Evolutionary conservation across 495 filamentous ascomycete genomes (phyloP).

Genomic region (Penicillium silybi): DNA sequence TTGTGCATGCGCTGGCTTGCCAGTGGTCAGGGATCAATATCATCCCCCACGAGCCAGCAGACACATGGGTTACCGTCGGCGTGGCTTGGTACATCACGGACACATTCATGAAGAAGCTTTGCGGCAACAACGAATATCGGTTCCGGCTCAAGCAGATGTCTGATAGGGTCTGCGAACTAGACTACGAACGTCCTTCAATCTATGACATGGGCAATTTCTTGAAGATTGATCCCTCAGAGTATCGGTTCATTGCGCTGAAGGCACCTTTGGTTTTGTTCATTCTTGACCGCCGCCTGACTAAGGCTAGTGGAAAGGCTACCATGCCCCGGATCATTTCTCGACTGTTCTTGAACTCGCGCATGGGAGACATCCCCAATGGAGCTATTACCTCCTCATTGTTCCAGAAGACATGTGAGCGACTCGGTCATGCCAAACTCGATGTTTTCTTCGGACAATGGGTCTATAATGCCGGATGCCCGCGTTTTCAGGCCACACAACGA

Average conservation of each 20-base stretch:
- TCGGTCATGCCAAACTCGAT: constrained; percentile 79
- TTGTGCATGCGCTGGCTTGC: constrained; percentile 80
- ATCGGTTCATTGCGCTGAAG: constrained; percentile 89
- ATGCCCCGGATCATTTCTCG: constrained; percentile 79
- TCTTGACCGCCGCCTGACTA: constrained; percentile 82
- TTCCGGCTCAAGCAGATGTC: constrained; percentile 84
- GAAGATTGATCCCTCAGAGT: constrained; percentile 72
- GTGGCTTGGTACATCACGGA: constrained; percentile 92
- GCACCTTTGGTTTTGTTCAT: constrained; percentile 90
- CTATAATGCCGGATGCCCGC: constrained; percentile 78
- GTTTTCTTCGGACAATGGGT: constrained; percentile 94
- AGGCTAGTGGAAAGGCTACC: constrained; percentile 77
- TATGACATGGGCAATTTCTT: constrained; percentile 73
- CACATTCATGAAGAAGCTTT: constrained; percentile 80
- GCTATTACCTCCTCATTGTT: constrained; percentile 72
- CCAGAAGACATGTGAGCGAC: constrained; percentile 75
- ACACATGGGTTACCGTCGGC: constrained; percentile 89
- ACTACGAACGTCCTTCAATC: constrained; percentile 78
- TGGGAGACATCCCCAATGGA: constrained; percentile 67
- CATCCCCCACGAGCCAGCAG: constrained; percentile 70
- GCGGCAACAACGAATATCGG: constrained; percentile 89
- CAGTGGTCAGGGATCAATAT: constrained; percentile 94
- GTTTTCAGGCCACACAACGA: constrained; percentile 74
- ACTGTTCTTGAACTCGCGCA: constrained; percentile 76
- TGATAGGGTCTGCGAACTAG: constrained; percentile 75